phyloP scores from a whole-genome alignment of 1,284 basidiomycete genomes.

The Phlebopus sp. region DNA sequence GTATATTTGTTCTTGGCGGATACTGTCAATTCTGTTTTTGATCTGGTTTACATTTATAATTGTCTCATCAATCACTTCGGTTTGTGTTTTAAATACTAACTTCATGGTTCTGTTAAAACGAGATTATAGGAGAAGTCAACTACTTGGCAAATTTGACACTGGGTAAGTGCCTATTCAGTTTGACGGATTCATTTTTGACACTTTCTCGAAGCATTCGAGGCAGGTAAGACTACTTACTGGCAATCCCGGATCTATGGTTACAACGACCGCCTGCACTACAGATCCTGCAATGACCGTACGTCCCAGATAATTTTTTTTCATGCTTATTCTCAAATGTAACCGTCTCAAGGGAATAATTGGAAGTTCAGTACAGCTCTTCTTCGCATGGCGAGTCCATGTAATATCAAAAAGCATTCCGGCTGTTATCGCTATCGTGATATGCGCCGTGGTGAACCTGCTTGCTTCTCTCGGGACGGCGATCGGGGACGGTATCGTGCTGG shows the following conservation, averaged over 20 bases:
- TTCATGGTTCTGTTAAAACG: neutral
- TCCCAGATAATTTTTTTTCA: neutral
- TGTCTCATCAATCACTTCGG: conserved; percentile 37
- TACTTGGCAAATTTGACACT: conserved; percentile 34
- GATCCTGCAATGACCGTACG: neutral
- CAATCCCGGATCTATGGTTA: too few species aligned
- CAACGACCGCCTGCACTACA: neutral
- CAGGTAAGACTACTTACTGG: conserved; percentile 16
- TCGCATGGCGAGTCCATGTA: conserved; percentile 37
- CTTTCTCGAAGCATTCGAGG: conserved; percentile 29
- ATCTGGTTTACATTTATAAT: conserved; percentile 35
- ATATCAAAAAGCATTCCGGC: conserved; percentile 29
- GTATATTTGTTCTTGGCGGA: conserved; percentile 18
- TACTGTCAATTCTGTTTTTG: conserved; percentile 34
- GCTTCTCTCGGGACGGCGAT: conserved; percentile 18
- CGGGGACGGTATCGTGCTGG: conserved; percentile 14
- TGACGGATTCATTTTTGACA: neutral
- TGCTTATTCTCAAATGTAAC: neutral
- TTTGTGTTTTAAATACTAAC: conserved; percentile 8
- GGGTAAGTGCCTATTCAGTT: conserved; percentile 21
- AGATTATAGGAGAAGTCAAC: conserved; percentile 24
- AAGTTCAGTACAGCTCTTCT: conserved; percentile 36
- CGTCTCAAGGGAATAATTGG: conserved; percentile 34
- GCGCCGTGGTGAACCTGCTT: conserved; percentile 15
- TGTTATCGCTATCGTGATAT: conserved; percentile 21